Conservation (phyloP, 2,329 filamentous ascomycete genomes). For the Penicillium sumatraense region DNA sequence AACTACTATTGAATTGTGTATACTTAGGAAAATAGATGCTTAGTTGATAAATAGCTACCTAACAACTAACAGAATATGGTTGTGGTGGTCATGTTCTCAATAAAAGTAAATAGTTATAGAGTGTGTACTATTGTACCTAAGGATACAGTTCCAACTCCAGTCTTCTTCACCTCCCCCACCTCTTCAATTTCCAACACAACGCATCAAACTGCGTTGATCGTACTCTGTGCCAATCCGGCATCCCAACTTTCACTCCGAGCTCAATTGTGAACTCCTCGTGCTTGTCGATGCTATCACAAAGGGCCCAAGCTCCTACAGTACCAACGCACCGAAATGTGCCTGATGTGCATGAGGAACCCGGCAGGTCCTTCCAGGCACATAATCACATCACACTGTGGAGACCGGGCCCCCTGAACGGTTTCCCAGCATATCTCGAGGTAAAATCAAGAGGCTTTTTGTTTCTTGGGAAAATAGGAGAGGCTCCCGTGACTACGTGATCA, state of each 20-base stretch:
- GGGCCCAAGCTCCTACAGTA: slow-evolving; percentile 20
- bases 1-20: too few relatives aligned
- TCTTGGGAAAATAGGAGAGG: background rate
- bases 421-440: background rate
- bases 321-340: slow-evolving; percentile 15
- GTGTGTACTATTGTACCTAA: background rate
- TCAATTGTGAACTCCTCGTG: slow-evolving; percentile 8
- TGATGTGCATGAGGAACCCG: slow-evolving; percentile 18
- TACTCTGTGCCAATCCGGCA: background rate
- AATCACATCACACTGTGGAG: slow-evolving; percentile 25
- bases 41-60: too few relatives aligned
- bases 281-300: slow-evolving; percentile 7
- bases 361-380: slow-evolving; percentile 11
- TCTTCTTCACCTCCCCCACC: background rate
- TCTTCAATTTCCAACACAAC: background rate
- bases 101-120: too few relatives aligned
- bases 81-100: too few relatives aligned
- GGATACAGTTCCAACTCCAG: background rate
- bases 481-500: background rate
- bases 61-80: too few relatives aligned
- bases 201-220: background rate
- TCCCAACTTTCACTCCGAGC: background rate
- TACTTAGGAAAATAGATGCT: too few relatives aligned
- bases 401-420: background rate
- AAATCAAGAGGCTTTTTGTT: background rate